These are phyloP conservation scores for Pilobolus umbonatus DNA, from an alignment of 192 early-diverging fungal species.

Conservation along the genomic window DNA sequence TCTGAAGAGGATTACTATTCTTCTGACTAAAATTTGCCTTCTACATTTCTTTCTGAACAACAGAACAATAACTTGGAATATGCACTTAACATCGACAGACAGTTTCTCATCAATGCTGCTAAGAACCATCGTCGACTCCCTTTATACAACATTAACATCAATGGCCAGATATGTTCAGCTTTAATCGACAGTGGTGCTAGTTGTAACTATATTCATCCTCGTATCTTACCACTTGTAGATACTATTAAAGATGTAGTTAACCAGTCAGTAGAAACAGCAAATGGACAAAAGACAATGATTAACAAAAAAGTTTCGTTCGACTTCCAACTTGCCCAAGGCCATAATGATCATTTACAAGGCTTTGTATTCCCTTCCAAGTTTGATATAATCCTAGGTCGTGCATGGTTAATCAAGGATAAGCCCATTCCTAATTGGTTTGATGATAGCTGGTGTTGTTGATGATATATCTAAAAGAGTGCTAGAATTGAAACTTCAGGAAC, in stretches of 20 bases:
- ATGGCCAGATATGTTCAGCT: not conserved
- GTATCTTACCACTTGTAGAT: not conserved
- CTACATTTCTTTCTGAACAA: not conserved
- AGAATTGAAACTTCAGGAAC: no score
- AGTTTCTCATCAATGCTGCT: not conserved
- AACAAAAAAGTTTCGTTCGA: not conserved
- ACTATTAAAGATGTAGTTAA: not conserved
- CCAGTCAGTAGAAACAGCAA: not conserved
- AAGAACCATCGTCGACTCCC: not conserved
- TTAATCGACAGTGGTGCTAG: not conserved
- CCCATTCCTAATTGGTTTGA: not conserved
- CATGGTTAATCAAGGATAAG: not conserved
- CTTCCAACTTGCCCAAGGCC: no score
- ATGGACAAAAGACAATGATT: not conserved
- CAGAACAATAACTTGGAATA: not conserved
- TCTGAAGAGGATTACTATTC: not conserved
- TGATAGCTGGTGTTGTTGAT: no score
- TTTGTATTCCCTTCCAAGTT: not conserved
- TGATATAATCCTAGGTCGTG: not conserved
- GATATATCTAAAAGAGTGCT: no score
- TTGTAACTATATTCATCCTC: not conserved
- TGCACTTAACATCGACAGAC: not conserved
- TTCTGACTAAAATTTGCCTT: not conserved
- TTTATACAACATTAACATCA: not conserved
- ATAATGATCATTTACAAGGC: not conserved